Evolutionary conservation across 257 asterid genomes (phyloP).

Genomic region (Fraxinus anomala): DNA sequence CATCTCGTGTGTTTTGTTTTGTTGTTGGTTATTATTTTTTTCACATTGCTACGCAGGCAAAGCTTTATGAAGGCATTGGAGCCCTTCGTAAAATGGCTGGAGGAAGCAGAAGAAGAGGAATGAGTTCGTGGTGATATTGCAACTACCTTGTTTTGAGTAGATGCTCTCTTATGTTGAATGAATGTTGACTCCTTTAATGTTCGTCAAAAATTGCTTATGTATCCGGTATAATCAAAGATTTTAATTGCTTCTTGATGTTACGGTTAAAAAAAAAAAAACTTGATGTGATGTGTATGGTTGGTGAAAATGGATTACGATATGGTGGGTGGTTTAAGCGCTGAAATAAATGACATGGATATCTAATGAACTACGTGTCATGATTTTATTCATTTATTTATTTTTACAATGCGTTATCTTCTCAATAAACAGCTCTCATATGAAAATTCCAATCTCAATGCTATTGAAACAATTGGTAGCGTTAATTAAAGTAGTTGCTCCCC

Average conservation of each 20-base stretch:
- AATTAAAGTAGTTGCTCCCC: too few species aligned
- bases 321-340: too few species aligned
- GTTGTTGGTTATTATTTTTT: background rate
- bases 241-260: background rate
- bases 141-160: background rate
- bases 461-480: too few species aligned
- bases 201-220: background rate
- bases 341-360: too few species aligned
- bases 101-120: slow-evolving; percentile 98
- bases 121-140: slow-evolving; percentile 24
- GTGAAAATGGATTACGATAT: too few species aligned
- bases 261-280: background rate
- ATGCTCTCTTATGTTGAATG: background rate
- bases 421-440: too few species aligned
- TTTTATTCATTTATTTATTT: too few species aligned
- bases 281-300: background rate
- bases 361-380: too few species aligned
- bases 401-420: too few species aligned
- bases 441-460: too few species aligned
- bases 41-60: slow-evolving; percentile 54
- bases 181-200: background rate
- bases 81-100: slow-evolving; percentile 95
- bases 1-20: background rate
- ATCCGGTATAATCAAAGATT: background rate
- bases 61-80: slow-evolving; percentile 90